Conservation (phyloP, 1,284 basidiomycete genomes). For the Gomphus bonarii region DNA sequence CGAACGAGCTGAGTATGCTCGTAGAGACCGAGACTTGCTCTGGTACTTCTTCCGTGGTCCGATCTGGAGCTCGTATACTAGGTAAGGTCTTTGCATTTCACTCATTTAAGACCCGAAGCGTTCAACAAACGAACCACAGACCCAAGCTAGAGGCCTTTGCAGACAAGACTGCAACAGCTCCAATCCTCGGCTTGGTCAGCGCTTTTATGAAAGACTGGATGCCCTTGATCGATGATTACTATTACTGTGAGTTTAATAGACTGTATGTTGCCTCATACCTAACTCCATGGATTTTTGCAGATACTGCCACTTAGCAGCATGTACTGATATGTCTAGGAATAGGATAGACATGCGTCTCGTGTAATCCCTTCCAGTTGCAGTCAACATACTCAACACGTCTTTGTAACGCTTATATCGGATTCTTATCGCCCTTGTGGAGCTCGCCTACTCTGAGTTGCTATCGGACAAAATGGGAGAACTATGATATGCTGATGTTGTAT, state of each 20-base stretch:
- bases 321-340: not conserved
- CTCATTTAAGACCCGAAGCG: not conserved
- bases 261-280: slow-evolving; percentile 14
- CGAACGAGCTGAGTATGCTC: slow-evolving; percentile 73
- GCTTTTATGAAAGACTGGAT: slow-evolving; percentile 83
- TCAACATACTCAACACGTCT: not conserved
- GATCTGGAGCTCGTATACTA: slow-evolving; percentile 81
- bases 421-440: not conserved
- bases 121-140: slow-evolving; percentile 27
- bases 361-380: not conserved
- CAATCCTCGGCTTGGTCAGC: slow-evolving; percentile 67
- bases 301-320: not conserved
- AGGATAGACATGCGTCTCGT: not conserved
- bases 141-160: slow-evolving; percentile 66
- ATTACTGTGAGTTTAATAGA: slow-evolving; percentile 67
- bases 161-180: slow-evolving; percentile 47
- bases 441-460: not conserved
- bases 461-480: not conserved
- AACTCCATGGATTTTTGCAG: not conserved
- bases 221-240: slow-evolving; percentile 89
- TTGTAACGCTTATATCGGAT: not conserved
- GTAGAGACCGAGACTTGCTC: slow-evolving; percentile 69
- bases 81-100: slow-evolving; percentile 37
- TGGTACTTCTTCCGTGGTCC: slow-evolving; percentile 86
- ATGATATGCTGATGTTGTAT: too few relatives aligned